Percentiles rank a stretch among this genome's conserved stretches.
phyloP scores from a whole-genome alignment of 2,329 filamentous ascomycete species.

The Huntiella bhutanensis region DNA sequence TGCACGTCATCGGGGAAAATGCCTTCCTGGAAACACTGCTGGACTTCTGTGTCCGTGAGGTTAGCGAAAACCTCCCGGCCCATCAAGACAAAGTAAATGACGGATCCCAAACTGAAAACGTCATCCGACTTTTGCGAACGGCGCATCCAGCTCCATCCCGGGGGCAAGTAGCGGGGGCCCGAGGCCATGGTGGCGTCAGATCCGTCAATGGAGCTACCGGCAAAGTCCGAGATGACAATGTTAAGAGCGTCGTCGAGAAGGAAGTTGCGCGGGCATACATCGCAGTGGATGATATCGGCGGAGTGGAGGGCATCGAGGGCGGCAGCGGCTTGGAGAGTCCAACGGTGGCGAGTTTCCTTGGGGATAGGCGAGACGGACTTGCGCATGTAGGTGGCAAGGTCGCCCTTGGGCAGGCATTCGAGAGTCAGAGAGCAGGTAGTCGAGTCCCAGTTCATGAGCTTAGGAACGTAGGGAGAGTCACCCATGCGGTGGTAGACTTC shows the following conservation, averaged over 20 bases:
- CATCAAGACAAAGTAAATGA: constrained; percentile 20
- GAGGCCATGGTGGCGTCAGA: constrained; percentile 14
- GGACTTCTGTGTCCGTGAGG: constrained; percentile 17
- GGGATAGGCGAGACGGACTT: constrained; percentile 9
- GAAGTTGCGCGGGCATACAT: constrained; percentile 22
- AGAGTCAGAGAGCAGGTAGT: constrained; percentile 14
- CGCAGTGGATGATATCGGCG: constrained; percentile 21
- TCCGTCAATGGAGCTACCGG: constrained; percentile 16
- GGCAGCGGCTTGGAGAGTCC: constrained; percentile 19
- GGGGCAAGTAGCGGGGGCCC: constrained; percentile 14
- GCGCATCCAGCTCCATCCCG: constrained; percentile 15
- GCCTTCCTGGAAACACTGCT: constrained; percentile 14
- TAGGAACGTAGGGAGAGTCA: constrained; percentile 13
- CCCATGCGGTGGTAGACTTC: constrained; percentile 15
- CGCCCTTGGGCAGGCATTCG: constrained; percentile 16
- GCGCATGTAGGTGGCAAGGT: constrained; percentile 14
- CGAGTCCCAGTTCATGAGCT: constrained; percentile 14
- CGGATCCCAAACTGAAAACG: constrained; percentile 19
- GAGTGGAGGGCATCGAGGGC: constrained; percentile 20
- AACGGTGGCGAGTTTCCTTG: constrained; percentile 14
- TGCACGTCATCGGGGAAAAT: constrained; percentile 16
- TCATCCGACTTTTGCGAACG: constrained; percentile 16
- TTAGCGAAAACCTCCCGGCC: constrained; percentile 17
- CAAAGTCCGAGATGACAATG: constrained; percentile 21
- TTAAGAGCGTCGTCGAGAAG: constrained; percentile 19